Base-by-base conservation (phyloP, 2,329 filamentous ascomycete species). In the Daldinia eschscholtzii region DNA sequence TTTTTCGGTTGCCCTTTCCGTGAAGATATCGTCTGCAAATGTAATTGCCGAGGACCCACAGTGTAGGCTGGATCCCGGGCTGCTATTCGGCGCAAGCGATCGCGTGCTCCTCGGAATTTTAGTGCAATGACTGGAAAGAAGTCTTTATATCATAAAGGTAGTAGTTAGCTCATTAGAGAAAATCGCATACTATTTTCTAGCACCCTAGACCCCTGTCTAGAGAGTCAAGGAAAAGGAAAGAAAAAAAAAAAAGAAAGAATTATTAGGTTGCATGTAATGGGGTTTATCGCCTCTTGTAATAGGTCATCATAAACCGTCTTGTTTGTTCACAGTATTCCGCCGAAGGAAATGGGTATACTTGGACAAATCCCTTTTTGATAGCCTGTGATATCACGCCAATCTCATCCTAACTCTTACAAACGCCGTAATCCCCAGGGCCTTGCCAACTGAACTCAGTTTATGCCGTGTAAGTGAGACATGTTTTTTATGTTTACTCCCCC, bases 401-500 rank as follows among this genome's bases (percentile, higher is more conserved):
- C 39, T 70, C 66, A 67, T 72, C 68, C 66, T 66, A 70, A 66
- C 64, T 66, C 67, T 67, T 72, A 70, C 63, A 71, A 57, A 68
- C 68, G 65, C 64, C 44, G 59, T 72, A 64, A 68, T 62, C 60
- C 55, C 56, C 48, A n/a, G 41, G 20, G 41, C 50, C 52, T 37
- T 20, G 60, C 57, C 63, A 64, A 18, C 37, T 52, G 37, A 68
- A 67, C 13, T 18, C 28, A 18, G 50, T 57, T 62, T 62, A 64
- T 53, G 60, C 67, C 61, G 42, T 70, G 52, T 65, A 61, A 64
- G 50, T 46, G 65, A 73, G 20, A 68, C 62, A 66, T 57, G 66
- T 62, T 33, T 62, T 55, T 65, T 72, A 73, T 72, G 73, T 55
- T 65, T 73, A 74, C 73, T 52, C 64, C 73, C 74, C 74, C 75